These are phyloP conservation scores for Paramecium tetraurelia DNA, from an alignment of 73 alveolate species.

Conservation along the genomic window DNA sequence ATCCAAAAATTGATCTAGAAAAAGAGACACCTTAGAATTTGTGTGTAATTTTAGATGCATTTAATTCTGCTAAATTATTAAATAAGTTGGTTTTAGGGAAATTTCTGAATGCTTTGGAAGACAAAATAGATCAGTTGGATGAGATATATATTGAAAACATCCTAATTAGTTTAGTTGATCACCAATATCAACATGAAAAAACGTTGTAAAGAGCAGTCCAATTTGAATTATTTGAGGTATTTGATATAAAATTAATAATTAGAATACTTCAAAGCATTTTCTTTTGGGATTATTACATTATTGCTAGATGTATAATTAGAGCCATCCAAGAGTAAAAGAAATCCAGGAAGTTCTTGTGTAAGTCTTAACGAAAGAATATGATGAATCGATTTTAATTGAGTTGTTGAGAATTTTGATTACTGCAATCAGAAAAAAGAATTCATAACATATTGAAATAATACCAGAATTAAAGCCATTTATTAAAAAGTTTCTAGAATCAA, in stretches of 20 bases:
- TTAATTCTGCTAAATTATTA: not conserved
- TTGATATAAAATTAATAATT: not conserved
- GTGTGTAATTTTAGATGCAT: not conserved
- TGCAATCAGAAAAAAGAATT: not conserved
- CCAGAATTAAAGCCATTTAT: conserved; percentile 9
- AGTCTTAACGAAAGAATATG: not conserved
- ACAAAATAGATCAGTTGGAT: not conserved
- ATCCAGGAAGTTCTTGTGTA: not conserved
- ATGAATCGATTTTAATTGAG: not conserved
- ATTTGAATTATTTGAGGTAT: not conserved
- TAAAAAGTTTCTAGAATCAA: not conserved
- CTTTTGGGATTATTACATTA: not conserved
- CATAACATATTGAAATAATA: not conserved
- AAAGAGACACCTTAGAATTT: not conserved
- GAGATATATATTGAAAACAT: not conserved
- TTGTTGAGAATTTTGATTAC: not conserved
- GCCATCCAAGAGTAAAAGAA: not conserved
- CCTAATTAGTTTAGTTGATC: not conserved
- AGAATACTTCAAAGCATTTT: not conserved
- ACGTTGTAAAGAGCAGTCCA: not conserved
- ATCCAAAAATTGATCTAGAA: not conserved
- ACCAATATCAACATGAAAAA: not conserved
- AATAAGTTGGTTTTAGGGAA: not conserved
- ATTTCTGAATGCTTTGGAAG: not conserved
- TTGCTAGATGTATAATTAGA: not conserved